These are phyloP conservation scores for Medakamo hakoo DNA, from an alignment of 139 green algal species.

Conservation along the genomic window DNA sequence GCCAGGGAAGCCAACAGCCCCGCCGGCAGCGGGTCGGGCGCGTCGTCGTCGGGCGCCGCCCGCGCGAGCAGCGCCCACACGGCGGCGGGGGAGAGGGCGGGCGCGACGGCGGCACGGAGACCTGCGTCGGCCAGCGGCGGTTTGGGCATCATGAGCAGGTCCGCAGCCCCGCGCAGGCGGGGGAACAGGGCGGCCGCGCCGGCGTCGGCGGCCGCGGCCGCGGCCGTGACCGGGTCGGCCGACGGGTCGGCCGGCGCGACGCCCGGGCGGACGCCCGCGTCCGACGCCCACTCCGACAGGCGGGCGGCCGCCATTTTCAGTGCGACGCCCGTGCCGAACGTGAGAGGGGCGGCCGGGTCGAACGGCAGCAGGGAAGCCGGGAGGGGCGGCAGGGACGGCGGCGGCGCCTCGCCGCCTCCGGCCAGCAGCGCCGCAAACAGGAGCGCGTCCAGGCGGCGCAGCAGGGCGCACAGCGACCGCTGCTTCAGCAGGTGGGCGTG, in stretches of 20 bases:
- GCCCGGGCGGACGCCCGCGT: slow-evolving; percentile 9
- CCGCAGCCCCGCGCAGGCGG: slow-evolving; percentile 41
- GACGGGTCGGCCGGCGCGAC: too few relatives aligned
- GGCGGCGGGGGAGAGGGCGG: slow-evolving; percentile 21
- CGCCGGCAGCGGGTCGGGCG: slow-evolving; percentile 21
- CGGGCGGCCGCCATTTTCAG: slow-evolving; percentile 53
- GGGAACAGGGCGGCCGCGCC: slow-evolving; percentile 32
- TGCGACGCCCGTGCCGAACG: slow-evolving; percentile 46
- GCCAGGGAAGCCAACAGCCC: slow-evolving; percentile 19
- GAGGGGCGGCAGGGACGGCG: slow-evolving; percentile 17
- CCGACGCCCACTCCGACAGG: slow-evolving; percentile 21
- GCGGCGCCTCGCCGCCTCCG: slow-evolving; percentile 1
- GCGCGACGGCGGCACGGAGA: slow-evolving; percentile 23
- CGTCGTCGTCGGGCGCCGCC: slow-evolving; percentile 35
- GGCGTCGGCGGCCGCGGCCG: not conserved
- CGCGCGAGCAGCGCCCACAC: slow-evolving; percentile 41
- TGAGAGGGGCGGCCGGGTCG: slow-evolving; percentile 21
- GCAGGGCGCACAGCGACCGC: slow-evolving; percentile 38
- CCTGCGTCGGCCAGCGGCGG: slow-evolving; percentile 27
- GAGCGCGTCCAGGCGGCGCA: slow-evolving; percentile 45
- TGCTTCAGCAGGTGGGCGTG: slow-evolving; percentile 34
- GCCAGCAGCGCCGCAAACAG: slow-evolving; percentile 40
- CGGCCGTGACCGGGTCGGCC: not conserved
- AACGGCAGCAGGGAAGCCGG: slow-evolving; percentile 46
- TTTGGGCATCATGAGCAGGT: slow-evolving; percentile 83